phyloP scores from a whole-genome alignment of 1,284 basidiomycete species.

The Pulveroboletus sp. region DNA sequence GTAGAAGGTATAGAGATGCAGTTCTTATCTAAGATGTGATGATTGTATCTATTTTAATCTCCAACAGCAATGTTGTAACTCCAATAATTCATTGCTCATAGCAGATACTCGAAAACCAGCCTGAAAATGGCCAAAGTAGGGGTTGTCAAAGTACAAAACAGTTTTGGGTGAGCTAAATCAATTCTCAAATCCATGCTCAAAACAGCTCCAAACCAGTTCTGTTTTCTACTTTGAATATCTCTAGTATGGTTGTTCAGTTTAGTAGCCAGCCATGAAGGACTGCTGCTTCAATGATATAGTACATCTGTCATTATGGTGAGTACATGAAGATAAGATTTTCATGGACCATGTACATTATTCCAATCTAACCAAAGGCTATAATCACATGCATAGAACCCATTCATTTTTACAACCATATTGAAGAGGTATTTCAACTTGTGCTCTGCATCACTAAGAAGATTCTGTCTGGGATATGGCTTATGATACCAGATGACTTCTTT shows the following conservation, averaged over 20 bases:
- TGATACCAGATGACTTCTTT: conserved; percentile 26
- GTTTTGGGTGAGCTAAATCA: too few relatives aligned
- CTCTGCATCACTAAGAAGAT: not conserved
- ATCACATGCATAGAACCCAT: conserved; percentile 39
- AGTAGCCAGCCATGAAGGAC: conserved; percentile 41
- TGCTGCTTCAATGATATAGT: conserved; percentile 44
- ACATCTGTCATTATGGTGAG: conserved; percentile 32
- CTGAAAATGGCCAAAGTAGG: too few relatives aligned
- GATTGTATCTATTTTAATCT: too few relatives aligned
- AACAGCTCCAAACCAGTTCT: too few relatives aligned
- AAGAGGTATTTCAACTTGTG: conserved; percentile 20
- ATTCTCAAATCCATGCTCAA: too few relatives aligned
- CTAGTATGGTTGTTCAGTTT: conserved; percentile 41
- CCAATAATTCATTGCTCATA: too few relatives aligned
- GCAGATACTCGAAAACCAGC: too few relatives aligned
- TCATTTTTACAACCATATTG: conserved; percentile 30
- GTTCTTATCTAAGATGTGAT: too few relatives aligned
- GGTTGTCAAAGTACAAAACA: too few relatives aligned
- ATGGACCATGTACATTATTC: conserved; percentile 32
- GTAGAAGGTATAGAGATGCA: too few relatives aligned
- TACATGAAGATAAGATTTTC: not conserved
- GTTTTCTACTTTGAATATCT: too few relatives aligned
- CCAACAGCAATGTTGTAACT: too few relatives aligned
- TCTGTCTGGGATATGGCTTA: conserved; percentile 3
- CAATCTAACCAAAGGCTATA: conserved; percentile 39